Evolutionary conservation across 108 stramenopile species (phyloP), one percentile per base, ranked within the genome.

Genomic region (Cyclotella baltica): DNA sequence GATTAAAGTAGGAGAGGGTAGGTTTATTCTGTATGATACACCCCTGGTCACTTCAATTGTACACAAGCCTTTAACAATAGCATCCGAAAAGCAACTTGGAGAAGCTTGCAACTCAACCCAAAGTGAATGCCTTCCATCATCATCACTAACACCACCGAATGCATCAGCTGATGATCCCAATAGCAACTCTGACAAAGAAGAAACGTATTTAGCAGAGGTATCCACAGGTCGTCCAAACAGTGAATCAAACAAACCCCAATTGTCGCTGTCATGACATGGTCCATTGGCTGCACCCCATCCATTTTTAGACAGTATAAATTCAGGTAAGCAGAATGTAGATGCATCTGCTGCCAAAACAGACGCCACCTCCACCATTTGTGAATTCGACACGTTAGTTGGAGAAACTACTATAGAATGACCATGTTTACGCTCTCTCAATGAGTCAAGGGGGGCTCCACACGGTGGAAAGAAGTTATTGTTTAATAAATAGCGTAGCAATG

Each of bases 171-270:
- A 82, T 19, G 70, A 38, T 27, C 74, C 74, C 0, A 82, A n/a
- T 57, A 82, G 56, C 28, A 75, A 36, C 22, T 82, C 74, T 31
- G 81, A 82, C 63, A 82, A 55, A n/a, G 58, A n/a, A 20, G 73
- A 59, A 8, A 56, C 55, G 3, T 68, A 66, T 1, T 27, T 19
- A 6, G 10, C 30, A 31, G 67, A 20, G 38, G 2, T 22, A 36
- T 65, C 22, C 0, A 34, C 22, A 35, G 67, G 67, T 30, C 28
- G 33, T 30, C 19, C 67, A 72, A 82, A 82, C 29, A 82, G 57
- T 5, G 81, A 82, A 51, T 82, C 70, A 59, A 82, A 75, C 68
- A 82, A 51, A 43, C 81, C 81, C 81, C 81, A 75, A 37, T 70
- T 75, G 51, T 75, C 70, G 30, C 70, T 66, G 30, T 51, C 29